Evolutionary conservation across 140 eudicot species (phyloP).

Genomic region (Ambrosia hybrid): DNA sequence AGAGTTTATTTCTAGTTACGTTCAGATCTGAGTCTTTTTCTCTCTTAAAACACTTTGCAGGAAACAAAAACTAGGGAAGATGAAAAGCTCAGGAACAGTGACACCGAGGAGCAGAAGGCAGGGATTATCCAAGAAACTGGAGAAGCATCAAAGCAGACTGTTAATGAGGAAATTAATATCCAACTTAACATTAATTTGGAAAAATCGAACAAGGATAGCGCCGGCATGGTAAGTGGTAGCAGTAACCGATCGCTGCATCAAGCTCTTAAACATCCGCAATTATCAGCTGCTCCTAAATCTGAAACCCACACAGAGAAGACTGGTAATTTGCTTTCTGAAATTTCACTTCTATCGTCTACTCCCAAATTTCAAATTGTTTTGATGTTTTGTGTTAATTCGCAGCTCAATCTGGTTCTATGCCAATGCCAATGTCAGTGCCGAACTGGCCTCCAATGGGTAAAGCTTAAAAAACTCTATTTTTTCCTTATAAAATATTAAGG

Average conservation of each 20-base stretch:
- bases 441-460: constrained; percentile 99
- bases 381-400: constrained; percentile 2
- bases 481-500: background rate
- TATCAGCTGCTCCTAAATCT: constrained; percentile 27
- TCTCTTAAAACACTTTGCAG: constrained; percentile 23
- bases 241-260: constrained; percentile 39
- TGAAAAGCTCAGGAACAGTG: constrained; percentile 30
- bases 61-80: constrained; percentile 43
- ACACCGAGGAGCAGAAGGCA: constrained; percentile 40
- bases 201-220: constrained; percentile 50
- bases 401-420: constrained; percentile 71
- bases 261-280: constrained; percentile 51
- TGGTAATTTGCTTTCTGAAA: constrained; percentile 36
- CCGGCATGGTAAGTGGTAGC: background rate
- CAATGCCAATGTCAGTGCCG: constrained; percentile 70
- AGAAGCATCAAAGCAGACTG: constrained; percentile 33
- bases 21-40: background rate
- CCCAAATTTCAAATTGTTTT: constrained; percentile 1
- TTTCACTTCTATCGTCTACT: constrained; percentile 14
- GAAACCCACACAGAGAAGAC: constrained; percentile 49
- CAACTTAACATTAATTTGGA: constrained; percentile 62
- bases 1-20: background rate
- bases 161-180: constrained; percentile 43
- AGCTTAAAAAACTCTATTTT: constrained; percentile 8
- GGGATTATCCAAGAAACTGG: constrained; percentile 36